Base-by-base conservation (phyloP, 2,329 filamentous ascomycete species). In the Exophiala xenobiotica region DNA sequence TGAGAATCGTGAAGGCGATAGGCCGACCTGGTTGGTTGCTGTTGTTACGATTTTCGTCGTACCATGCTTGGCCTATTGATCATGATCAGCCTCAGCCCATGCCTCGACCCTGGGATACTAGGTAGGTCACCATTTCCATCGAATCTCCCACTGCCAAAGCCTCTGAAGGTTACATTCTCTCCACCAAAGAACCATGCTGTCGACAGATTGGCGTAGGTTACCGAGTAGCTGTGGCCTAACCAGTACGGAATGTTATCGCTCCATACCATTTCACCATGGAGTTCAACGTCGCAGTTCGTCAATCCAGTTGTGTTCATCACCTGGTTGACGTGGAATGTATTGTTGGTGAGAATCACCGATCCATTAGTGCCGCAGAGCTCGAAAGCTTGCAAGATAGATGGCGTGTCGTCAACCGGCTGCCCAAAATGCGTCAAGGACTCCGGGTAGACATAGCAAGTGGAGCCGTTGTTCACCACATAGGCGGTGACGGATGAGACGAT, bases 171-270 rank as follows among this genome's bases (percentile, higher is more conserved):
- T 8, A 88, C 80, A 66, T 81, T 82, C 16, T 77, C 70, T 23
- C 85, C 85, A 33, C 84, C 83, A 29, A 85, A 75, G 63, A 82
- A 77, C 74, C 83, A 87, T 72, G 87, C 86, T 1, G 80, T 80
- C 0, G 80, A 83, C 4, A 79, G 77, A 56, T 86, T 86, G 61
- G 88, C 85, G 68, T 81, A 88, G 4, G 70, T 72, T 20, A 83
- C 82, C 49, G 78, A 77, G 73, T 87, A 87, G 35, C 77, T 74
- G 61, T 86, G 76, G 6, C 74, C 75, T 56, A 83, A 76, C 85
- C 85, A 88, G 67, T 87, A 88, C 58, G 81, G 76, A 1, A 82
- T 83, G 63, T 88, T 81, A 44, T 83, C 78, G 49, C 78, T 80
- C 68, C 88, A 88, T 49, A 78, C 71, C 16, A 87, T 74, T 18